Evolutionary conservation across 1,284 basidiomycete genomes (phyloP), one percentile per base, ranked within the genome.

Genomic region (Sporisorium reilianum): DNA sequence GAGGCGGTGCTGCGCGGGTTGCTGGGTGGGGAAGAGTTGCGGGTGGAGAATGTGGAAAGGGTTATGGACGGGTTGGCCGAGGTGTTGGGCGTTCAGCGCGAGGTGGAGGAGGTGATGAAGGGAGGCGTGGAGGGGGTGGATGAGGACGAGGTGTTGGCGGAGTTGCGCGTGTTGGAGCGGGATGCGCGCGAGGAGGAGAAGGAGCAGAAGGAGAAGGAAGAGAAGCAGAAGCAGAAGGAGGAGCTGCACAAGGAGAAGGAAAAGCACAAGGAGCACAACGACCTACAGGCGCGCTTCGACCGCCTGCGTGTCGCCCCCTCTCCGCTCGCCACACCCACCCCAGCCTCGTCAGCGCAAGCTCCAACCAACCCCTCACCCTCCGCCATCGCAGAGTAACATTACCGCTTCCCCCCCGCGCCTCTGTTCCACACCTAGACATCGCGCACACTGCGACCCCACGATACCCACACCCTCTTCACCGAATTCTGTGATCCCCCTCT

Each of bases 1-100:
- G 90, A 92, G 0, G 85, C 88, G 2, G 93, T 94, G 0, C 88
- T 98, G 10, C 89, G 89, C 12, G 85, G 88, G 0, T 89, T 97
- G 42, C 89, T 97, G 2, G 86, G 90, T 1, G 90, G 95, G 77
- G 93, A 94, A 0, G 90, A 90, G 0, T 87, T 98, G 40, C 44
- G 20, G 36, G n/a, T 41, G 28, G 53, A 60, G 25, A 54, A 57
- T 9, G 20, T 42, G 34, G 36, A 53, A 22, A 42, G 20, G n/a
- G 14, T 14, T 18, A 56, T 56, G 55, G 45, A 58, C 1, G 59
- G 61, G 46, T 51, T 68, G 49, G 38, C 40, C 0, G 34, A 38
- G 30, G 26, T 63, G 52, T 41, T 55, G 34, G 34, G 25, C 30
- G 25, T 44, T 22, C 45, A 55, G 30, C 25, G 23, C 5, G 55